Conservation (phyloP, 1,284 basidiomycete genomes). For the Schizopora paradoxa region DNA sequence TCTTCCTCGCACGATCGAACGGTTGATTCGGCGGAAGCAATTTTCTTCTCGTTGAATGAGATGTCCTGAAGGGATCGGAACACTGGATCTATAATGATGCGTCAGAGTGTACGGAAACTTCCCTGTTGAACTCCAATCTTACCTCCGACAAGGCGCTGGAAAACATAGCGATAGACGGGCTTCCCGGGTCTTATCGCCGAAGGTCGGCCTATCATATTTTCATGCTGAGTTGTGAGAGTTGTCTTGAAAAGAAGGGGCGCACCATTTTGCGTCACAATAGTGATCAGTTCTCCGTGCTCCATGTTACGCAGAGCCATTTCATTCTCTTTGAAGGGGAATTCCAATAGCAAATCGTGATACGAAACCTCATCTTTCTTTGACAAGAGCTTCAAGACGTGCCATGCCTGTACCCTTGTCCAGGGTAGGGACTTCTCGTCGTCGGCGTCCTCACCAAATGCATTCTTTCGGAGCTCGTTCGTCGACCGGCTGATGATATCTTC, state of each 20-base stretch:
- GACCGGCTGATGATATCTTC: slow-evolving; percentile 82
- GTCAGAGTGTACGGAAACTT: not conserved
- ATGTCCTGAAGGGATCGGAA: slow-evolving; percentile 85
- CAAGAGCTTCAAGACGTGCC: slow-evolving; percentile 77
- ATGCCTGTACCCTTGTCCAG: slow-evolving; percentile 88
- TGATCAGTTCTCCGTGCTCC: slow-evolving; percentile 88
- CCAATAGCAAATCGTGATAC: slow-evolving; percentile 79
- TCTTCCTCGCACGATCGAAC: slow-evolving; percentile 76
- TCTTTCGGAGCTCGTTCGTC: slow-evolving; percentile 83
- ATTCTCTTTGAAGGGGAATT: slow-evolving; percentile 90
- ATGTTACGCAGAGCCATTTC: slow-evolving; percentile 78
- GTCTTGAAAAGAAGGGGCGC: slow-evolving; percentile 1
- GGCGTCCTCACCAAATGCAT: slow-evolving; percentile 87
- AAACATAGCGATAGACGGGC: slow-evolving; percentile 85
- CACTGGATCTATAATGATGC: slow-evolving; percentile 50
- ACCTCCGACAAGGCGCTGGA: slow-evolving; percentile 77
- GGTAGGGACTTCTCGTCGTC: slow-evolving; percentile 79
- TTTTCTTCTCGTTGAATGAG: slow-evolving; percentile 69
- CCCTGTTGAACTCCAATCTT: slow-evolving; percentile 21
- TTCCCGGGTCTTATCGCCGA: slow-evolving; percentile 83
- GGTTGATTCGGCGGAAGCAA: slow-evolving; percentile 59
- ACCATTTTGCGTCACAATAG: slow-evolving; percentile 75
- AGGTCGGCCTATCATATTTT: slow-evolving; percentile 61
- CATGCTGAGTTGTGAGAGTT: slow-evolving; percentile 1
- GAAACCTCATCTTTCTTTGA: slow-evolving; percentile 70